Conservation (phyloP, 805 yeast species). For the Wickerhamomyces sydowiorum region DNA sequence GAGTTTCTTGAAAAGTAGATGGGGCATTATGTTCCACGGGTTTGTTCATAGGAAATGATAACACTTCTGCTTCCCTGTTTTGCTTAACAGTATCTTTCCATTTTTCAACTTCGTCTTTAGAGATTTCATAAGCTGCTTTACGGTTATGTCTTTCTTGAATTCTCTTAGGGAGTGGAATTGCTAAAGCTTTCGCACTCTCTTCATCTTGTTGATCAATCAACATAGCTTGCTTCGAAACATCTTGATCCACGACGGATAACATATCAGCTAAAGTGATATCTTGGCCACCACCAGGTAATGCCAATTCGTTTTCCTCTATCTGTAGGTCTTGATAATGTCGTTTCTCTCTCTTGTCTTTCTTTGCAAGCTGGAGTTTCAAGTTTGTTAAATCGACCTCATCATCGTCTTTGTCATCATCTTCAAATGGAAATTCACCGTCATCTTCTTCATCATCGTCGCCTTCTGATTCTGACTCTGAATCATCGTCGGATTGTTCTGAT, state of each 20-base stretch:
- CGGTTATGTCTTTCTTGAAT: slow-evolving; percentile 84
- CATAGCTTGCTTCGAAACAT: slow-evolving; percentile 44
- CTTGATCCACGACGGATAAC: slow-evolving; percentile 58
- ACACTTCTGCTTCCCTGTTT: slow-evolving; percentile 79
- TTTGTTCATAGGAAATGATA: slow-evolving; percentile 66
- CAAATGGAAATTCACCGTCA: slow-evolving; percentile 18
- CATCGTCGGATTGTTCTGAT: slow-evolving; percentile 17
- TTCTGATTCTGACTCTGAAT: slow-evolving; percentile 15
- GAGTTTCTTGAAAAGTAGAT: slow-evolving; percentile 48
- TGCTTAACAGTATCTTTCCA: slow-evolving; percentile 83
- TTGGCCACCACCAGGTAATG: slow-evolving; percentile 54
- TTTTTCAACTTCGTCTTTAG: slow-evolving; percentile 78
- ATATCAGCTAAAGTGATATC: slow-evolving; percentile 67
- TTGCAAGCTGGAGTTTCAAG: slow-evolving; percentile 31
- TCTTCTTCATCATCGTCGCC: slow-evolving; percentile 21
- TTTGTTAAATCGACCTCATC: slow-evolving; percentile 52
- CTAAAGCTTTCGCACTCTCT: slow-evolving; percentile 43
- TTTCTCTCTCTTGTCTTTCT: slow-evolving; percentile 35
- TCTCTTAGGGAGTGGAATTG: slow-evolving; percentile 80
- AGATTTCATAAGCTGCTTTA: slow-evolving; percentile 82
- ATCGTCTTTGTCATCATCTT: slow-evolving; percentile 36
- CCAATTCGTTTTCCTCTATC: slow-evolving; percentile 62
- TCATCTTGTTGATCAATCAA: slow-evolving; percentile 33
- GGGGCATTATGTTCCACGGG: slow-evolving; percentile 39
- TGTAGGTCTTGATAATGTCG: slow-evolving; percentile 46